Evolutionary conservation across 31 red algal genomes (phyloP), one percentile per base, ranked within the genome.

Genomic region (Endocladia muricata): DNA sequence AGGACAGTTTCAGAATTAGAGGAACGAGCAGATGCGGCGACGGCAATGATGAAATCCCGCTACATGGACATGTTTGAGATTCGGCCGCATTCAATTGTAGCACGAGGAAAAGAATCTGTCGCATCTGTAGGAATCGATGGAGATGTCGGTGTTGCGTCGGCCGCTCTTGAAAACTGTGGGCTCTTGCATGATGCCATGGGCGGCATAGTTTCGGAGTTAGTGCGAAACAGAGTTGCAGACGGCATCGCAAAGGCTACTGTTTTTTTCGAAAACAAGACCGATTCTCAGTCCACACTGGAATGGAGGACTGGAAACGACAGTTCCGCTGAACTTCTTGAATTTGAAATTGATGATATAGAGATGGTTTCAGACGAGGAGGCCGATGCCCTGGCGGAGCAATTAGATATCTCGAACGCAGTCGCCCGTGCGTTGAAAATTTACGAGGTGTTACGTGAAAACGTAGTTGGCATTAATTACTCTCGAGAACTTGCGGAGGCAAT

Each of bases 301-400:
- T 90, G 86, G 86, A 61, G 70, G 23, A 34, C 57, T 25, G 74
- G 74, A 51, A 57, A 52, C 21, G 73, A 77, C 47, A 22, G 21
- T 19, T 62, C 66, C 22, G 25, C 62, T 3, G 86, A 90, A 57
- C 71, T 90, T 36, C 37, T 90, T 42, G 86, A 90, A 41, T 90
- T 90, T 77, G 86, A 90, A 36, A 13, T 83, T 19, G 86, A 90
- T 38, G 86, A 90, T 38, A 65, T 90, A 40, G 86, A 90, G 49
- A 58, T 41, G 19, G 47, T 82, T 22, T 60, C 86, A 34, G 86
- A 90, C 9, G 32, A 57, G 29, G 86, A 90, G 2, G 77, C 78
- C 64, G 86, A 90, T 58, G 69, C 71, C 21, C 82, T 90, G 86
- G 62, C 59, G 2, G 77, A 90, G 25, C 61, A 76, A n/a, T 78